Evolutionary conservation across 139 green algal genomes (phyloP).

Genomic region (Volvox reticuliferus): DNA sequence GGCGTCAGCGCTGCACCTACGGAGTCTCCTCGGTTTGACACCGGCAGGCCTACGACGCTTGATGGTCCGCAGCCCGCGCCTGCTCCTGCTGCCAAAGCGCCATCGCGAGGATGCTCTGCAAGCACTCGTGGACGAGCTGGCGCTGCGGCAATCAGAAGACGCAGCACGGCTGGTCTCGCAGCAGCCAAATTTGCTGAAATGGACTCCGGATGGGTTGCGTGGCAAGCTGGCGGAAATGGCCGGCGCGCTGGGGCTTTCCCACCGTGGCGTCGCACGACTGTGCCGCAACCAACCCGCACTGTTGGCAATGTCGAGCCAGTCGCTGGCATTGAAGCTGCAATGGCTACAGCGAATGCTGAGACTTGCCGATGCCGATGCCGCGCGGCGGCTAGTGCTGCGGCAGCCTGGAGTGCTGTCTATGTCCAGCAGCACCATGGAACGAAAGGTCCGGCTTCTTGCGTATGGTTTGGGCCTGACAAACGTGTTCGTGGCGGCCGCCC

Average conservation of each 20-base stretch:
- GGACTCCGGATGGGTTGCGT: background rate
- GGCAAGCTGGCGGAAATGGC: slow-evolving; percentile 10
- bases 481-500: too few species aligned
- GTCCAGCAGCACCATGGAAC: background rate
- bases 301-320: slow-evolving; percentile 9
- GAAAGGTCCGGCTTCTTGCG: slow-evolving; percentile 8
- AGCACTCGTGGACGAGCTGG: background rate
- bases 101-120: background rate
- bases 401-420: slow-evolving; percentile 31
- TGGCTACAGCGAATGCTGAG: background rate
- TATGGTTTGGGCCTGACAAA: background rate
- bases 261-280: background rate
- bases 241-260: background rate
- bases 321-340: background rate
- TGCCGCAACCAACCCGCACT: slow-evolving; percentile 36
- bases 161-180: slow-evolving; percentile 11
- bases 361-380: background rate
- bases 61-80: slow-evolving; percentile 15
- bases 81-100: slow-evolving; percentile 10
- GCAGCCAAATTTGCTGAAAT: slow-evolving; percentile 25
- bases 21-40: background rate
- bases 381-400: background rate
- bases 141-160: background rate
- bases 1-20: slow-evolving; percentile 19
- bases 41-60: background rate